phyloP scores from a whole-genome alignment of 768 basidiomycete species.

The Phaffia tasmanica region DNA sequence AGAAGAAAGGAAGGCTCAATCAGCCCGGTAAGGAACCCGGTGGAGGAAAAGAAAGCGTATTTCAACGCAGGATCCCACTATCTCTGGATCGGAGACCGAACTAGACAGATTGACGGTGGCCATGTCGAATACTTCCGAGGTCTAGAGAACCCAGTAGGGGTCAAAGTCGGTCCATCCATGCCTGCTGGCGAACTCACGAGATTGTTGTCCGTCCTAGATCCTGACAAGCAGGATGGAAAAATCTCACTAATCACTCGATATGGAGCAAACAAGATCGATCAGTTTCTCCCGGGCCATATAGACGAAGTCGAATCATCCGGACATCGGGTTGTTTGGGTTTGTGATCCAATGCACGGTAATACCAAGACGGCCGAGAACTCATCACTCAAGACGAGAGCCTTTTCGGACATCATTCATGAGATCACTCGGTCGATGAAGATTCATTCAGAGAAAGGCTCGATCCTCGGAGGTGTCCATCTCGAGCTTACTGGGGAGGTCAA shows the following conservation, averaged over 20 bases:
- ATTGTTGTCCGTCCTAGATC: conserved; percentile 77
- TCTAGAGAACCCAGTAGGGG: conserved; percentile 82
- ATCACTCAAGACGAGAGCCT: conserved; percentile 77
- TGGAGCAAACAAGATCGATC: conserved; percentile 74
- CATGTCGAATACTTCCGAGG: conserved; percentile 94
- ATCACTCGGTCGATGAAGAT: conserved; percentile 70
- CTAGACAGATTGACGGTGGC: conserved; percentile 77
- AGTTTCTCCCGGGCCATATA: conserved; percentile 69
- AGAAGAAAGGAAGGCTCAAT: neutral
- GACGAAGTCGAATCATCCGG: conserved; percentile 61
- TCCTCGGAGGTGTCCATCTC: conserved; percentile 68
- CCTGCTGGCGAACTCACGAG: conserved; percentile 59
- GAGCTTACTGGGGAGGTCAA: conserved; percentile 88
- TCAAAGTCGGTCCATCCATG: conserved; percentile 93
- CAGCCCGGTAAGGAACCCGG: neutral
- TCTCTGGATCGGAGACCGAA: conserved; percentile 93
- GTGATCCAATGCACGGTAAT: conserved; percentile 98
- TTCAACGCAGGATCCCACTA: conserved; percentile 24
- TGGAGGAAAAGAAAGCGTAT: conserved; percentile 14
- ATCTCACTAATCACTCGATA: conserved; percentile 89
- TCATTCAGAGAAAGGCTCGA: conserved; percentile 60
- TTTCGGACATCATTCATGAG: conserved; percentile 72
- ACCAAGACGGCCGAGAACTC: conserved; percentile 64
- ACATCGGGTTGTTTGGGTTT: conserved; percentile 87
- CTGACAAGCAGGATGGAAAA: conserved; percentile 65